These are phyloP conservation scores for Sugiyamaella valdiviana DNA, from an alignment of 805 yeast genomes.

Conservation along the genomic window DNA sequence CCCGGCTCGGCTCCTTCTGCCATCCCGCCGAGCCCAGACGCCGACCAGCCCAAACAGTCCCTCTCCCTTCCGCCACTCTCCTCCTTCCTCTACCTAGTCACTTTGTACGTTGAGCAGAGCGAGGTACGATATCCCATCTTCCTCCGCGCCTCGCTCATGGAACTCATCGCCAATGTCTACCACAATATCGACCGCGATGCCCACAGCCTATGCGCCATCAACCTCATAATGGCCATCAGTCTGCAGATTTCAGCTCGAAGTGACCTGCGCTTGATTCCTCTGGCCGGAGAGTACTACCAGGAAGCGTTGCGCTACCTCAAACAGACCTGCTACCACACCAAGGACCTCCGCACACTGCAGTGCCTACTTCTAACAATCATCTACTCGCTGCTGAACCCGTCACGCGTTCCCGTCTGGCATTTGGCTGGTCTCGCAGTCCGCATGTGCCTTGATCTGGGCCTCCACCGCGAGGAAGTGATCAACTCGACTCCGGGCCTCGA, in stretches of 20 bases:
- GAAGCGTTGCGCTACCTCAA: slow-evolving; percentile 10
- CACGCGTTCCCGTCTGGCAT: slow-evolving; percentile 15
- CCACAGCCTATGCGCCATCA: slow-evolving; percentile 9
- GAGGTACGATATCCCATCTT: slow-evolving; percentile 12
- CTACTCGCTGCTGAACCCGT: slow-evolving; percentile 11
- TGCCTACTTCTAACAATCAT: slow-evolving; percentile 9
- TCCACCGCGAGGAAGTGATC: slow-evolving; percentile 12
- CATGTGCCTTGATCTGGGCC: slow-evolving; percentile 13
- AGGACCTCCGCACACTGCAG: slow-evolving; percentile 12
- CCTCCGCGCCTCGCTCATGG: slow-evolving; percentile 8
- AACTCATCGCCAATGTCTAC: slow-evolving; percentile 12
- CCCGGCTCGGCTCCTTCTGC: not conserved
- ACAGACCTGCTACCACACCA: slow-evolving; percentile 5
- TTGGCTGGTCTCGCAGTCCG: slow-evolving; percentile 12
- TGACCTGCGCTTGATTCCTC: slow-evolving; percentile 10
- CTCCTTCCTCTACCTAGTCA: slow-evolving; percentile 10
- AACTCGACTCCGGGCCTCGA: slow-evolving; percentile 2
- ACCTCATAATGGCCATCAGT: slow-evolving; percentile 12
- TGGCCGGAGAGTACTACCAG: slow-evolving; percentile 12
- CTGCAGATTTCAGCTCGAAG: slow-evolving; percentile 12
- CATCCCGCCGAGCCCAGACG: not conserved
- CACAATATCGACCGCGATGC: slow-evolving; percentile 10
- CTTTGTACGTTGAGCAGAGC: slow-evolving; percentile 11
- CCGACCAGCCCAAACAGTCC: slow-evolving; percentile 1
- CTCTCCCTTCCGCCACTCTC: slow-evolving; percentile 10